Evolutionary conservation across 148 eudicot genomes (phyloP).

Genomic region (Chenopodium suecicum): DNA sequence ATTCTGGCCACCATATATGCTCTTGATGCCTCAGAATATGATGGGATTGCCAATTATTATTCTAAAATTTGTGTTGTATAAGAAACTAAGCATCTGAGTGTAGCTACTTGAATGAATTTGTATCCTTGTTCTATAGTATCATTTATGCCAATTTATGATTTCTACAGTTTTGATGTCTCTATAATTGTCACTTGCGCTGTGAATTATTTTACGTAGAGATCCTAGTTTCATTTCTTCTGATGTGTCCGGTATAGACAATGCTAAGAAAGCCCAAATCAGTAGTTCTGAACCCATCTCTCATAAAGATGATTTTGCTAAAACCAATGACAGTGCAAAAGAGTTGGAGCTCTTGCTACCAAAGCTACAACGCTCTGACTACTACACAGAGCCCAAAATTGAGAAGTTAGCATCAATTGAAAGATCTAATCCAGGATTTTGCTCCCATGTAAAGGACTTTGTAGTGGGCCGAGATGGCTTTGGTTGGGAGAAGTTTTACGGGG

Average conservation of each 20-base stretch:
- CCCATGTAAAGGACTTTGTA: slow-evolving; percentile 64
- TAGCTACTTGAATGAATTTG: too few species aligned
- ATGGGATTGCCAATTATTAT: too few species aligned
- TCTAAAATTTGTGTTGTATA: too few species aligned
- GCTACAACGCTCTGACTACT: slow-evolving; percentile 51
- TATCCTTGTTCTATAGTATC: too few species aligned
- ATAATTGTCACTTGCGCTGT: background rate
- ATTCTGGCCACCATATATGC: too few species aligned
- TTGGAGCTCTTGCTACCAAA: slow-evolving; percentile 41
- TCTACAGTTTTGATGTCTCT: background rate
- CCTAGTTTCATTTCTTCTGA: background rate
- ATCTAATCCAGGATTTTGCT: slow-evolving; percentile 51
- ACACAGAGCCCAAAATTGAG: slow-evolving; percentile 47
- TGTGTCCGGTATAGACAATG: background rate
- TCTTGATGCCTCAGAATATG: too few species aligned
- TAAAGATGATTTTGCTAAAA: background rate
- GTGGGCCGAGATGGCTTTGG: slow-evolving; percentile 71
- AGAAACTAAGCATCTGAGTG: too few species aligned
- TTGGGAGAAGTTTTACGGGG: slow-evolving; percentile 58
- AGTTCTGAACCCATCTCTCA: background rate
- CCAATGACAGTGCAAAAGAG: background rate
- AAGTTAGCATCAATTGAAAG: slow-evolving; percentile 48
- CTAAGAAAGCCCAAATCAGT: slow-evolving; percentile 16
- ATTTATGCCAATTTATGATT: too few species aligned
- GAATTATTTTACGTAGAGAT: background rate